Evolutionary conservation across 1,139 yeast species (phyloP), one percentile per base, ranked within the genome.

Genomic region (Yamadazyma atmosphaerica): DNA sequence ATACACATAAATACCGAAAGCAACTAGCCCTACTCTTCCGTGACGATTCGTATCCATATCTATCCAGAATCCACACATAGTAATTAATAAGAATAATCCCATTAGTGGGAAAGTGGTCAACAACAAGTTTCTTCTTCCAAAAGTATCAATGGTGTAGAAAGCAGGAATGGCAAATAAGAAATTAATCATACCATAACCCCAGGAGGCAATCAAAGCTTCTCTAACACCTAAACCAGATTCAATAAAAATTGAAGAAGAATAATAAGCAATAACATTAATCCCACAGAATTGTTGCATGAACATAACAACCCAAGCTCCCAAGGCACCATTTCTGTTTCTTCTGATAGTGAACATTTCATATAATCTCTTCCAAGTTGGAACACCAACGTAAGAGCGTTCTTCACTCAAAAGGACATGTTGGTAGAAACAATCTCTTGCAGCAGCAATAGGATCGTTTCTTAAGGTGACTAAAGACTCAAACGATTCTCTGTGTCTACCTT

Each of bases 231-330:
- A 83, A 21, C 84, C 83, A 12, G 90, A 80, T 38, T 81, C 74
- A 34, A 76, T 63, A 62, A 87, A 88, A 46, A 87, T 86, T 10
- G 86, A 73, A 0, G 89, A 81, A 0, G 88, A 81, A 58, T 84
- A 85, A 62, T 84, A 83, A 15, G 95, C 94, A 62, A 88, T 86
- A 37, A 86, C 94, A 54, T 88, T 88, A 57, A 88, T 82, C 54
- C 96, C 96, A 65, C 96, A 87, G 68, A 88, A 85, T 60, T 88
- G 96, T 68, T 88, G 96, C 88, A 85, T 84, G 57, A 87, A 85
- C 82, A 88, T 88, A 46, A 82, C 86, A 46, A 86, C 74, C 76
- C 84, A 84, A 2, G 95, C 80, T 37, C 88, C 95, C 43, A 83
- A 53, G 6, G 88, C 80, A 39, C 94, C 95, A 54, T 88, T 83